These are phyloP conservation scores for Harrya chromipes DNA, from an alignment of 768 basidiomycete genomes.

Conservation along the genomic window DNA sequence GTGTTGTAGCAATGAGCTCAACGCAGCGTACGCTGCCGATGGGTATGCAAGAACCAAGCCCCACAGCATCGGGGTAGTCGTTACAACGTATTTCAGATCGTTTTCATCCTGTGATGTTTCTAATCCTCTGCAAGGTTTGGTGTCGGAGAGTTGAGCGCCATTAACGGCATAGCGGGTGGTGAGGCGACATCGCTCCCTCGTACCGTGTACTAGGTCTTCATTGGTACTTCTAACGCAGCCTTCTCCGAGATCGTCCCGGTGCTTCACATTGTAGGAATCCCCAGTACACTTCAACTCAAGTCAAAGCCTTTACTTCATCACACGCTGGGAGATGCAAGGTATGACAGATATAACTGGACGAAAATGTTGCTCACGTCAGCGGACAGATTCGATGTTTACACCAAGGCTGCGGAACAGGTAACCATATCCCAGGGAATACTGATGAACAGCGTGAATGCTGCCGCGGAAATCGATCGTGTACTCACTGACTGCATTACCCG, in stretches of 20 bases:
- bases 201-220: constrained; percentile 1
- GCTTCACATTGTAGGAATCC: constrained; percentile 83
- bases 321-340: constrained; percentile 83
- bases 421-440: constrained; percentile 66
- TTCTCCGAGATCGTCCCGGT: constrained; percentile 90
- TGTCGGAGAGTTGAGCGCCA: constrained; percentile 89
- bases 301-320: constrained; percentile 78
- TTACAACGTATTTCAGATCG: constrained; percentile 61
- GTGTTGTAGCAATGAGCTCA: constrained; percentile 69
- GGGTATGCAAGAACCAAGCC: constrained; percentile 90
- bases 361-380: not conserved
- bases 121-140: constrained; percentile 58
- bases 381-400: constrained; percentile 76
- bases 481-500: constrained; percentile 63
- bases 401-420: constrained; percentile 70
- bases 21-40: constrained; percentile 88
- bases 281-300: constrained; percentile 71
- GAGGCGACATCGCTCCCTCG: constrained; percentile 5
- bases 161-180: constrained; percentile 81
- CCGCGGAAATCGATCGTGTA: constrained; percentile 73
- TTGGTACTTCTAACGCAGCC: constrained; percentile 35
- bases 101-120: not conserved
- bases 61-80: constrained; percentile 62
- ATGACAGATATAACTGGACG: not conserved
- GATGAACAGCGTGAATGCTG: constrained; percentile 49